Evolutionary conservation across 2,329 filamentous ascomycete genomes (phyloP).

Genomic region (Parafenestella ontariensis): DNA sequence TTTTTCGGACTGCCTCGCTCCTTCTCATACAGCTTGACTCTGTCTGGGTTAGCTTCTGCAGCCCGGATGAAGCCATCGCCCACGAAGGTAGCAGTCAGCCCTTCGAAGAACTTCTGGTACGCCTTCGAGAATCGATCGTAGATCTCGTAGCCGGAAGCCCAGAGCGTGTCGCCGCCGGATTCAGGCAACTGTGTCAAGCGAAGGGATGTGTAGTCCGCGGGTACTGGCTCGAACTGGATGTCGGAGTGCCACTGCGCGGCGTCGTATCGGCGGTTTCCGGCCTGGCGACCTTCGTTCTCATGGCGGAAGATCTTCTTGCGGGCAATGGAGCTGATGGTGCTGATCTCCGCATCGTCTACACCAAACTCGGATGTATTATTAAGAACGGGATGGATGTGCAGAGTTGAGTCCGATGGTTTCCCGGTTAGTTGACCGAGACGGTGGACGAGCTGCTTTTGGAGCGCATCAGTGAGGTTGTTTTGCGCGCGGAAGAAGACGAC

Average conservation of each 20-base stretch:
- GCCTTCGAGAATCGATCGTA: constrained; percentile 37
- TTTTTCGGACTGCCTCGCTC: constrained; percentile 34
- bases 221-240: constrained; percentile 70
- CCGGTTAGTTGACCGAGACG: constrained; percentile 61
- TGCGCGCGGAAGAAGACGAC: constrained; percentile 64
- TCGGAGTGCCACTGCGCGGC: constrained; percentile 65
- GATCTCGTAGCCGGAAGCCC: constrained; percentile 53
- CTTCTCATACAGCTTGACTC: constrained; percentile 16
- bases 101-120: constrained; percentile 31
- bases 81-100: constrained; percentile 32
- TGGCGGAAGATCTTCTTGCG: constrained; percentile 37
- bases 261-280: constrained; percentile 50
- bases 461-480: constrained; percentile 56
- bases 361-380: constrained; percentile 37
- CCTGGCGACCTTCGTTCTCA: constrained; percentile 5
- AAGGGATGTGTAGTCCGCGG: constrained; percentile 69
- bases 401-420: constrained; percentile 53
- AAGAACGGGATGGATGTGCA: constrained; percentile 67
- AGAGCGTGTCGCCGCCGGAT: constrained; percentile 51
- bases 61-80: constrained; percentile 28
- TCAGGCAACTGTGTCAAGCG: constrained; percentile 50
- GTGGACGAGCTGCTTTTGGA: constrained; percentile 62
- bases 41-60: constrained; percentile 14
- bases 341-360: constrained; percentile 44
- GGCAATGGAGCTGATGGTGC: constrained; percentile 42